A percentile compares a stretch with the other conserved stretches of the same genome.
These are phyloP conservation scores for Calocybe gangraenosa DNA, from an alignment of 768 basidiomycete genomes.

Conservation along the genomic window DNA sequence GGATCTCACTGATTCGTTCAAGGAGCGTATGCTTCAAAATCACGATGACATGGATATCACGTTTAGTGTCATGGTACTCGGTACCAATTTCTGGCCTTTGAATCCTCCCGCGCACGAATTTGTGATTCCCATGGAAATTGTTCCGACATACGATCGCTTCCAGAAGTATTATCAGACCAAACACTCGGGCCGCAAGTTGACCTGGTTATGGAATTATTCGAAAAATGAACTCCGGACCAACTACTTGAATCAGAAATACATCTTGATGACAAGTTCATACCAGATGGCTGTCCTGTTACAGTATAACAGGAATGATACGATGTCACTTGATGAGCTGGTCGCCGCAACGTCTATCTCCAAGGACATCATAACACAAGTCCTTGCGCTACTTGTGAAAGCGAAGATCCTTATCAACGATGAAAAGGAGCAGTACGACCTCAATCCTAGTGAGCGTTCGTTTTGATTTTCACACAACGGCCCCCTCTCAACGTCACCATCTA, in stretches of 20 bases:
- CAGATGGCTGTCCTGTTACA: constrained; percentile 96
- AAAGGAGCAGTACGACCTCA: constrained; percentile 86
- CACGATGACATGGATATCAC: constrained; percentile 89
- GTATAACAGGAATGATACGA: constrained; percentile 89
- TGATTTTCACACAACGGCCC: neutral
- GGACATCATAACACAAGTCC: constrained; percentile 72
- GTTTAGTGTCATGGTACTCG: constrained; percentile 92
- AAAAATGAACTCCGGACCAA: constrained; percentile 97
- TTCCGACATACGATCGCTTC: constrained; percentile 89
- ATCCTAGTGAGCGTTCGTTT: constrained; percentile 47
- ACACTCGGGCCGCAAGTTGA: constrained; percentile 92
- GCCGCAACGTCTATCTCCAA: constrained; percentile 78
- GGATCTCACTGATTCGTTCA: constrained; percentile 95
- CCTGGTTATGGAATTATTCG: constrained; percentile 98
- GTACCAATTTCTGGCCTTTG: constrained; percentile 96
- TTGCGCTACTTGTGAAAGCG: constrained; percentile 78
- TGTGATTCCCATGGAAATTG: constrained; percentile 84
- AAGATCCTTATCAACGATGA: constrained; percentile 90
- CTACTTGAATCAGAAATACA: constrained; percentile 94
- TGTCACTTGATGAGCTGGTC: constrained; percentile 78
- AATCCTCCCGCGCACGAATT: constrained; percentile 84
- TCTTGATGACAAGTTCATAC: constrained; percentile 93
- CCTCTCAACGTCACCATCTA: neutral
- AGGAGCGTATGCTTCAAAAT: constrained; percentile 88
- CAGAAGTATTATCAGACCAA: constrained; percentile 92